A percentile compares a stretch with the other conserved stretches of the same genome.
Evolutionary conservation across 208 protist species (phyloP).

Genomic region (Perkinsela sp.): DNA sequence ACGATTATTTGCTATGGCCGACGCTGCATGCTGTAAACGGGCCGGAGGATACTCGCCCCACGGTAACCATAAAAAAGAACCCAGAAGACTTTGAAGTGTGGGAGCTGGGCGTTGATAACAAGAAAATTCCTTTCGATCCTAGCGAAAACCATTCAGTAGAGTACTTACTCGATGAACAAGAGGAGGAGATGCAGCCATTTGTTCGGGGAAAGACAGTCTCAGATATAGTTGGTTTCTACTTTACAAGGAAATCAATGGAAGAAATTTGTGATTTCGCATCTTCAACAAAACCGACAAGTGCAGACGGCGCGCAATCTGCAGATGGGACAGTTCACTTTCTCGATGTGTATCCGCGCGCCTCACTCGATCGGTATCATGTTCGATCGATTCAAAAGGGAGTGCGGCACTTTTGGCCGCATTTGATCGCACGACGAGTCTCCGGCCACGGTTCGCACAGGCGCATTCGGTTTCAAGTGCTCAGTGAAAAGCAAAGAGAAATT

Average conservation of each 20-base stretch:
- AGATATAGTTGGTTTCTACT: neutral
- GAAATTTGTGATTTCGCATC: neutral
- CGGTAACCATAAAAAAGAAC: neutral
- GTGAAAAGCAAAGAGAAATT: neutral
- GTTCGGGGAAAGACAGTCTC: neutral
- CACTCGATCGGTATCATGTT: neutral
- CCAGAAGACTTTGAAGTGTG: neutral
- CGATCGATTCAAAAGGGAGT: neutral
- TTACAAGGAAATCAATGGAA: neutral
- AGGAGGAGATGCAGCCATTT: neutral
- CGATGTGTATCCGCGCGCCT: neutral
- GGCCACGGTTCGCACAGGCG: neutral
- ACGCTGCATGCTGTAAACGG: neutral
- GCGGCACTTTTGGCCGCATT: neutral
- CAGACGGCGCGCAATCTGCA: neutral
- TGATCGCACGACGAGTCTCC: neutral
- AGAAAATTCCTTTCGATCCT: neutral
- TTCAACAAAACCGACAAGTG: no score
- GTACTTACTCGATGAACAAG: neutral
- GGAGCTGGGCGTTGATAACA: neutral
- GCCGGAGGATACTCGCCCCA: neutral
- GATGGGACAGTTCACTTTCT: neutral
- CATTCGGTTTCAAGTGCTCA: neutral
- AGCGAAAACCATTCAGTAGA: no score
- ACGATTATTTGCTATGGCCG: neutral